phyloP scores from a whole-genome alignment of 2,329 filamentous ascomycete species.

The Biscogniauxia mediterranea region DNA sequence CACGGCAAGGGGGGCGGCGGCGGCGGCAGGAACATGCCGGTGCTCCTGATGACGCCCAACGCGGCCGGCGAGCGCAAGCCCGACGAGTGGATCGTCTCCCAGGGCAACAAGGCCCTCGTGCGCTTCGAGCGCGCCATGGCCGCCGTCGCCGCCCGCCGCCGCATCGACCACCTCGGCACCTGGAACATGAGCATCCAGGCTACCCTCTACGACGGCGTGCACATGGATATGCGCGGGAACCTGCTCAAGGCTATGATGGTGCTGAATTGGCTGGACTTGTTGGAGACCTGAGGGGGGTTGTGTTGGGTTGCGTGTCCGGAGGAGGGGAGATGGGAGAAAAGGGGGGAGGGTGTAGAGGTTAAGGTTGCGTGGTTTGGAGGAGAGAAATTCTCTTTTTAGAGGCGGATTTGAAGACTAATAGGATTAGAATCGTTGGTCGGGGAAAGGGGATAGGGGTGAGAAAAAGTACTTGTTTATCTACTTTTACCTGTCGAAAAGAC shows the following conservation, averaged over 20 bases:
- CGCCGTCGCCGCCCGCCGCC: slow-evolving; percentile 33
- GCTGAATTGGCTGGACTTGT: slow-evolving; percentile 44
- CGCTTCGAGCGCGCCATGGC: slow-evolving; percentile 43
- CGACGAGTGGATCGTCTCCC: slow-evolving; percentile 44
- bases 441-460: too few species aligned
- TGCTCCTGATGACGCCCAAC: slow-evolving; percentile 43
- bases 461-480: too few species aligned
- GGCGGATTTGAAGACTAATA: too few species aligned
- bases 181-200: slow-evolving; percentile 51
- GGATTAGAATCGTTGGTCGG: too few species aligned
- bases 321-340: background rate
- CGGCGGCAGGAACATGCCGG: slow-evolving; percentile 17
- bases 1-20: background rate
- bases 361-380: background rate
- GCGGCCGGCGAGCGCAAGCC: slow-evolving; percentile 45
- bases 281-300: slow-evolving; percentile 18
- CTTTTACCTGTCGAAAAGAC: too few species aligned
- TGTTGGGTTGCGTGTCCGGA: too few species aligned
- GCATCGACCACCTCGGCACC: slow-evolving; percentile 46
- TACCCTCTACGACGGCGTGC: slow-evolving; percentile 47
- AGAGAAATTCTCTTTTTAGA: too few species aligned
- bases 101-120: slow-evolving; percentile 47
- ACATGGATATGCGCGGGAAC: slow-evolving; percentile 47
- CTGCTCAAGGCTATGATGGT: slow-evolving; percentile 50
- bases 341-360: background rate